Evolutionary conservation across 2,329 filamentous ascomycete genomes (phyloP), one percentile per base, ranked within the genome.

Genomic region (Penicillium brasilianum): DNA sequence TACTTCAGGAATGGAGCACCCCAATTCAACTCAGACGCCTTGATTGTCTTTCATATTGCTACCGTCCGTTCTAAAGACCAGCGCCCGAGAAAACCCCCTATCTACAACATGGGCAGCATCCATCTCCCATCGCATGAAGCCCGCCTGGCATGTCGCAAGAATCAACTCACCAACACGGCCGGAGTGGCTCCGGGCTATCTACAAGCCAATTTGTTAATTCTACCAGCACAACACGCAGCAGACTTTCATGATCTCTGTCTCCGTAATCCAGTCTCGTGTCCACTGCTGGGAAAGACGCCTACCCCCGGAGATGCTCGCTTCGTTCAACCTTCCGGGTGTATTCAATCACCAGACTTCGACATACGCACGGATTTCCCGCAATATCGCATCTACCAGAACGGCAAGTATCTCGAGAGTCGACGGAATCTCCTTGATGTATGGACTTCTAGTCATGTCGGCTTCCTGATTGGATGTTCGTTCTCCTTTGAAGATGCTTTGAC

Each of bases 381-480:
- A 22, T 90, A 87, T 71, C 84, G 83, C 64, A 78, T 89, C 13
- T 89, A 88, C 71, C 64, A 76, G n/a, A 73, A 85, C 59, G 81
- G 81, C 1, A 73, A 74, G 48, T 74, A 83, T 2, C 65, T 74
- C 5, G 76, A 76, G 20, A 70, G 73, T 0, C 75, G 75, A 34
- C 53, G 68, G 1, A 79, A 86, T 68, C 77, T 90, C 16, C 66
- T 73, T 1, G 67, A 74, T 1, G 72, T 85, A 43, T 90, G 87
- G 87, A 82, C 80, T 0, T 70, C 77, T 4, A 81, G 87, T 64
- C 85, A 90, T 65, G 82, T 87, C 25, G 87, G 81, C 0, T 90
- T 88, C 68, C 71, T 89, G 48, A 84, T 90, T 62, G 87, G 87
- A 9, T 90, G 87, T 70, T 86, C 83, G 0, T 89, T 84, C 77